Evolutionary conservation across 441 rosid species (phyloP).

Genomic region (Aleurites moluccanus): DNA sequence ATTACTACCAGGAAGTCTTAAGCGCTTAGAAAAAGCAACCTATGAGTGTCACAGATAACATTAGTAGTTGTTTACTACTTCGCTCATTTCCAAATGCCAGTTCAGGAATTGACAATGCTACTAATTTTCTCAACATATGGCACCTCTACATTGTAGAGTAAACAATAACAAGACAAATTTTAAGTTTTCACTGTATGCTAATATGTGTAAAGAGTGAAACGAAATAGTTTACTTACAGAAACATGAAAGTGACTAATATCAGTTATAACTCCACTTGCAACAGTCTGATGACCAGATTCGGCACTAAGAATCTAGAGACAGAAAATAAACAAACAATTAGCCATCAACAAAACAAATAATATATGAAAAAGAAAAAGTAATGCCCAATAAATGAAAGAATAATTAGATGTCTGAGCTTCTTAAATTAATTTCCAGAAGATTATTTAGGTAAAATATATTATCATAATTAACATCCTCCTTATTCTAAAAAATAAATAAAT

Average conservation of each 20-base stretch:
- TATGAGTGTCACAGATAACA: slow-evolving; percentile 34
- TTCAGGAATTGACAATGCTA: slow-evolving; percentile 17
- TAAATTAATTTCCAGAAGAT: background rate
- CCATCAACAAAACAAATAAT: slow-evolving; percentile 4
- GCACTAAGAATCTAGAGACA: slow-evolving; percentile 67
- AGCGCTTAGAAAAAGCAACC: slow-evolving; percentile 83
- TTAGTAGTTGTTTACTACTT: slow-evolving; percentile 19
- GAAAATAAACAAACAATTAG: slow-evolving; percentile 24
- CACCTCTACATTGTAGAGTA: too few relatives aligned
- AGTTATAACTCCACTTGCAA: slow-evolving; percentile 75
- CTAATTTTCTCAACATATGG: slow-evolving; percentile 6
- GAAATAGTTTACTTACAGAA: slow-evolving; percentile 59
- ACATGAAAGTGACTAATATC: slow-evolving; percentile 72
- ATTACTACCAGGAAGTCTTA: slow-evolving; percentile 69
- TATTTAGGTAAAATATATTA: background rate
- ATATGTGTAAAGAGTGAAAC: slow-evolving; percentile 2
- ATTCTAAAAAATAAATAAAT: too few relatives aligned
- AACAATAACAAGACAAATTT: slow-evolving; percentile 9
- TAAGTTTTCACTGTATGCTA: background rate
- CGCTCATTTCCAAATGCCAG: slow-evolving; percentile 18
- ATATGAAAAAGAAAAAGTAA: background rate
- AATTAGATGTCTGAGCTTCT: background rate
- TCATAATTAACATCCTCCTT: background rate
- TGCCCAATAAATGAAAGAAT: background rate
- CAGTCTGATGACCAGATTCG: slow-evolving; percentile 51